Percentiles rank a stretch among this genome's conserved stretches.
Evolutionary conservation across 768 basidiomycete species (phyloP).

Genomic region (Mycena indigotica): DNA sequence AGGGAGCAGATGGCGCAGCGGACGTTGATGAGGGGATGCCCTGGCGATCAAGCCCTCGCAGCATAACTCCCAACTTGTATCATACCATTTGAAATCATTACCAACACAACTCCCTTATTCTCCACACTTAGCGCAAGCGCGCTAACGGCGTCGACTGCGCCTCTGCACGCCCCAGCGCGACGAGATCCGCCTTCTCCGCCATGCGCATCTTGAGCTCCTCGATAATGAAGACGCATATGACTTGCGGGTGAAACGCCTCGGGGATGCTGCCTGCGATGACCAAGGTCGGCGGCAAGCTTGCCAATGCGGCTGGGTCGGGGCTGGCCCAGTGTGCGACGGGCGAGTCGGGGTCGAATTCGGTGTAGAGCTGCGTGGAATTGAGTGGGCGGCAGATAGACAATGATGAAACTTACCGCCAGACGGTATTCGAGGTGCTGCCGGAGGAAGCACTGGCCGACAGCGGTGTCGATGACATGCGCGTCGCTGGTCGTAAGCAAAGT

Average conservation of each 20-base stretch:
- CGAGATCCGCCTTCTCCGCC: constrained; percentile 11
- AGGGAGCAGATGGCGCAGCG: too few species aligned
- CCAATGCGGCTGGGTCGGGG: background rate
- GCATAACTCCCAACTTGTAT: too few species aligned
- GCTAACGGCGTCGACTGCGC: constrained; percentile 5
- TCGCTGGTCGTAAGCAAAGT: background rate
- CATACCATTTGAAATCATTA: too few species aligned
- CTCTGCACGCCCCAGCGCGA: constrained; percentile 8
- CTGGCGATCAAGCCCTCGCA: too few species aligned
- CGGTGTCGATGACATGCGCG: constrained; percentile 12
- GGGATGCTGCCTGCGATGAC: constrained; percentile 9
- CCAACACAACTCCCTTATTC: too few species aligned
- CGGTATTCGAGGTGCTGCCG: constrained; percentile 7
- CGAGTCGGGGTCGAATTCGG: constrained; percentile 7
- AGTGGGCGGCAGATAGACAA: background rate
- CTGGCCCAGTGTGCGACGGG: constrained; percentile 17
- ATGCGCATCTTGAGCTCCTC: constrained; percentile 19
- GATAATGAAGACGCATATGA: constrained; percentile 14
- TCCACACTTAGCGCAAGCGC: background rate
- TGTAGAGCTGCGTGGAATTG: constrained; percentile 8
- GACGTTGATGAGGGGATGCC: too few species aligned
- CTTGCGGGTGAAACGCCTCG: constrained; percentile 17
- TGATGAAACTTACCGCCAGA: constrained; percentile 6
- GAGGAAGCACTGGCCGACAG: constrained; percentile 12
- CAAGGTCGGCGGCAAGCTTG: constrained; percentile 2